Conservation (phyloP, 805 yeast genomes). For the Suhomyces kilbournensis region DNA sequence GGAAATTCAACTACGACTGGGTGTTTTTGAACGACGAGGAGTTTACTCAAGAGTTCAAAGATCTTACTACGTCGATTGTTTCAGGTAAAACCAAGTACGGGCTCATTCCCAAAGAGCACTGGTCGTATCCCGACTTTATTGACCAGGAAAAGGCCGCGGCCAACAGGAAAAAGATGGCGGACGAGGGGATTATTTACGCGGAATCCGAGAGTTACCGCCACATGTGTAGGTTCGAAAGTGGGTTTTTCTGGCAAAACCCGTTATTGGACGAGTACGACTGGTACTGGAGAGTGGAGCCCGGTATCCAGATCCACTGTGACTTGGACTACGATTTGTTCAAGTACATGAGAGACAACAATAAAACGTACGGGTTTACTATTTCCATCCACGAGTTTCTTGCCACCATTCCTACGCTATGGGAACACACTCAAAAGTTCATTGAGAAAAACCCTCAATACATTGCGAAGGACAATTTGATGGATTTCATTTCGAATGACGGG, state of each 20-base stretch:
- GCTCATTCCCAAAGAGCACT: conserved; percentile 71
- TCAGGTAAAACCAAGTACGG: conserved; percentile 82
- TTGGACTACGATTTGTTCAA: conserved; percentile 83
- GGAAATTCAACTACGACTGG: conserved; percentile 85
- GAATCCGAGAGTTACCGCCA: conserved; percentile 75
- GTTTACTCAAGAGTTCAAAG: conserved; percentile 79
- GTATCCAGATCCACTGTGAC: conserved; percentile 75
- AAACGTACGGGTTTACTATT: conserved; percentile 86
- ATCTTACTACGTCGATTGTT: conserved; percentile 64
- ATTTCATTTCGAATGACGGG: conserved; percentile 64
- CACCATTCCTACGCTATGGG: conserved; percentile 86
- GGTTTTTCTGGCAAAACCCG: conserved; percentile 80
- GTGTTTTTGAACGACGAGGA: conserved; percentile 87
- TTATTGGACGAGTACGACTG: conserved; percentile 71
- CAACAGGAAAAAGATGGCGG: conserved; percentile 58
- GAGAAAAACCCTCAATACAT: conserved; percentile 57
- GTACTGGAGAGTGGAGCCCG: conserved; percentile 96
- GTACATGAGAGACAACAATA: conserved; percentile 68
- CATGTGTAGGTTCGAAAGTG: conserved; percentile 91
- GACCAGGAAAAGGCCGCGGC: conserved; percentile 70
- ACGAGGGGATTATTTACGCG: conserved; percentile 65
- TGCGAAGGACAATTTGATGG: conserved; percentile 62
- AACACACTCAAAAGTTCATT: conserved; percentile 65
- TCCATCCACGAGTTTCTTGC: conserved; percentile 76
- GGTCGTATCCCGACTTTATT: conserved; percentile 85